Evolutionary conservation across 192 early-diverging fungal species (phyloP).

Genomic region (Coemansia sp.): DNA sequence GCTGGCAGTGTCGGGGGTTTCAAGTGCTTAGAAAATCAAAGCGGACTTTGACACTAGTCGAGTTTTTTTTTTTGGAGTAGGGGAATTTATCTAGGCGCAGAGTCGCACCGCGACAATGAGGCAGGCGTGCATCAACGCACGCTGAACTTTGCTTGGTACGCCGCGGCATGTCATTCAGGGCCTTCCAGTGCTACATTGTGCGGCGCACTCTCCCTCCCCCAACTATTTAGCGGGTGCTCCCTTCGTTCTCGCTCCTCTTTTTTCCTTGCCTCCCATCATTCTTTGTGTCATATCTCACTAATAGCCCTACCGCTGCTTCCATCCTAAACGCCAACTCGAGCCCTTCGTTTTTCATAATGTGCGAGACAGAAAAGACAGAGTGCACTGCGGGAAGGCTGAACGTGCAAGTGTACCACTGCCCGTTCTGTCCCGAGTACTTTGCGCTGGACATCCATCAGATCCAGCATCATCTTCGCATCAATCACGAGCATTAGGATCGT

Average conservation of each 20-base stretch:
- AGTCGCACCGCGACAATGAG: background rate
- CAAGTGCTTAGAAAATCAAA: background rate
- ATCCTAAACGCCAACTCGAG: background rate
- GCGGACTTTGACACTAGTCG: background rate
- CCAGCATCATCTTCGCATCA: constrained; percentile 47
- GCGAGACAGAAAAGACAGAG: background rate
- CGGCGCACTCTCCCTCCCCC: background rate
- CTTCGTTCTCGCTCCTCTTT: background rate
- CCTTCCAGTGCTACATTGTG: background rate
- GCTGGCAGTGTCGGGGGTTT: background rate
- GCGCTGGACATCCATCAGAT: constrained; percentile 42
- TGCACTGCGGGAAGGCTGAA: constrained; percentile 2
- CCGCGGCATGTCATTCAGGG: background rate
- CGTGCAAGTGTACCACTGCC: constrained; percentile 35
- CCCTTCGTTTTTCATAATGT: background rate
- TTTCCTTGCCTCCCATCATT: background rate
- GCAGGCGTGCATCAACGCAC: background rate
- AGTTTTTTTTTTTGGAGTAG: background rate
- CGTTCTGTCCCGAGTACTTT: constrained; percentile 45
- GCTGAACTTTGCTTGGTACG: background rate
- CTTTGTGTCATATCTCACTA: background rate
- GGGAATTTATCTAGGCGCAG: background rate
- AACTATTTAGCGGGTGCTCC: background rate
- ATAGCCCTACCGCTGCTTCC: background rate
- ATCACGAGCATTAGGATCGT: constrained; percentile 11